Evolutionary conservation across 495 filamentous ascomycete species (phyloP).

Genomic region (Immersiella caudata): DNA sequence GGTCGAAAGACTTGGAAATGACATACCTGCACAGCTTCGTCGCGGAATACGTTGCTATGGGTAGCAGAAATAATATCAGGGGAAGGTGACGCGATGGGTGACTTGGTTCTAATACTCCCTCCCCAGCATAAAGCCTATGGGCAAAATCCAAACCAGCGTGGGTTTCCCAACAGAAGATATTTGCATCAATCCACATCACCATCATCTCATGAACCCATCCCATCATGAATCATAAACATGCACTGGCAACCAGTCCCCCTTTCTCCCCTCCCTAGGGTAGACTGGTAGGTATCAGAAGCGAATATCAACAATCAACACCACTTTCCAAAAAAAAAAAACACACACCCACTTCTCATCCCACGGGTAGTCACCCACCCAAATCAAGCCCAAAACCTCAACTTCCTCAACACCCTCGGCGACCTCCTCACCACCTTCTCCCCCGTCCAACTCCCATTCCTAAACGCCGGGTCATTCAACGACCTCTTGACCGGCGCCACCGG

Average conservation of each 20-base stretch:
- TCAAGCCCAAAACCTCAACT: neutral
- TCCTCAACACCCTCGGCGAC: neutral
- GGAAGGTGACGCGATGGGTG: no score
- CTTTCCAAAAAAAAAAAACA: neutral
- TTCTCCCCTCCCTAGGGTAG: no score
- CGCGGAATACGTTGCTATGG: no score
- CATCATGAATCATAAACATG: no score
- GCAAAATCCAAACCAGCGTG: no score
- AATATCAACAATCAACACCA: slow-evolving; percentile 7
- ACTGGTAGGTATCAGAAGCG: neutral
- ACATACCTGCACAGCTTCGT: neutral
- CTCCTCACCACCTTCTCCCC: neutral
- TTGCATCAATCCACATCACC: no score
- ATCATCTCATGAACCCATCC: no score
- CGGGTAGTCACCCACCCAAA: neutral
- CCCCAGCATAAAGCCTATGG: no score
- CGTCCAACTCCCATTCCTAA: neutral
- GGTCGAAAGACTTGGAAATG: slow-evolving; percentile 27
- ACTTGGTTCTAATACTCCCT: no score
- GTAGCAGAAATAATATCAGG: no score
- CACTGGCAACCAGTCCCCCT: no score
- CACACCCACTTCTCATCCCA: neutral
- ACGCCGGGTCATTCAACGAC: neutral
- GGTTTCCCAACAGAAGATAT: no score
- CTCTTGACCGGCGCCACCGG: neutral